phyloP scores from a whole-genome alignment of 345 rosid genomes.

The Sisymbrium altissimum region DNA sequence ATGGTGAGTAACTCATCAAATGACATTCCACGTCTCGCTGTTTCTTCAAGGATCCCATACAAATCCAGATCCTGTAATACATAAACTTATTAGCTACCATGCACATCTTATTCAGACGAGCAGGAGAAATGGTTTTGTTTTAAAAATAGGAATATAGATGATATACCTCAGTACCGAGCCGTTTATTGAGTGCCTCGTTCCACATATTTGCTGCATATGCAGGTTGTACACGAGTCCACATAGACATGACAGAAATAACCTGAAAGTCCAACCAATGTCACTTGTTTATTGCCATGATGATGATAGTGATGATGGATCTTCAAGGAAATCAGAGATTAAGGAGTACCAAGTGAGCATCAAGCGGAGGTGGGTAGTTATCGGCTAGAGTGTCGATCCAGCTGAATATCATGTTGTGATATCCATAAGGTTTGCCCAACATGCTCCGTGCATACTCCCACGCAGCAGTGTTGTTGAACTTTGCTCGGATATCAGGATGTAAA shows the following conservation, averaged over 20 bases:
- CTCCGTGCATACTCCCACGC: constrained; percentile 95
- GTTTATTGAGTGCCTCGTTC: constrained; percentile 97
- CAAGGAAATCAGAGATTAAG: neutral
- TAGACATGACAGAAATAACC: constrained; percentile 99
- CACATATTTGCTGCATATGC: constrained; percentile 98
- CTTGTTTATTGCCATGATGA: neutral
- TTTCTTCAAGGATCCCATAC: constrained; percentile 67
- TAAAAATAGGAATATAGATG: neutral
- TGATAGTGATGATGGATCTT: neutral
- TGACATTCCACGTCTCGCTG: constrained; percentile 72
- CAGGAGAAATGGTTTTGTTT: neutral
- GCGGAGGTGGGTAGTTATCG: constrained; percentile 96
- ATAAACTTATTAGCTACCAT: neutral
- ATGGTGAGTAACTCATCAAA: constrained; percentile 84
- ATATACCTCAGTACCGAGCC: constrained; percentile 86
- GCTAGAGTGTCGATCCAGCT: constrained; percentile 96
- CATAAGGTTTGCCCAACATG: constrained; percentile 98
- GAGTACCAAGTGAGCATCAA: constrained; percentile 98
- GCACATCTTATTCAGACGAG: neutral
- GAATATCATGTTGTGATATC: constrained; percentile 99
- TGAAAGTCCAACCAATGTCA: constrained; percentile 31
- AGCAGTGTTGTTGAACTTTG: constrained; percentile 74
- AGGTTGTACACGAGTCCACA: constrained; percentile 97
- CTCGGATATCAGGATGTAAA: constrained; percentile 71
- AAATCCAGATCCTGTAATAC: constrained; percentile 69